Evolutionary conservation across 345 rosid genomes (phyloP).

Genomic region (Alliaria petiolata): DNA sequence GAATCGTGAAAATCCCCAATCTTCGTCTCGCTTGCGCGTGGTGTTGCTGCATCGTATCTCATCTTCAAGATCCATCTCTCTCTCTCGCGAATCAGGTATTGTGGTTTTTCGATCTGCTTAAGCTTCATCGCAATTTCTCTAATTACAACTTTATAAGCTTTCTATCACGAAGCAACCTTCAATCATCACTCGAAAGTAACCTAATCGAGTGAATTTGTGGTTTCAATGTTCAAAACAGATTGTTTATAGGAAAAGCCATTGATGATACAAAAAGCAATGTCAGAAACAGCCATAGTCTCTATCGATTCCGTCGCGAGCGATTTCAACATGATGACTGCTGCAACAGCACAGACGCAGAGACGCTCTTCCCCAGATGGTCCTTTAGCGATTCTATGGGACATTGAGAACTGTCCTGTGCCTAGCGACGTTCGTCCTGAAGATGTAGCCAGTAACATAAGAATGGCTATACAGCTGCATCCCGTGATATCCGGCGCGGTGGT

Average conservation of each 20-base stretch:
- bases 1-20: background rate
- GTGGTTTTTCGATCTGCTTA: background rate
- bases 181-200: background rate
- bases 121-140: background rate
- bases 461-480: slow-evolving; percentile 88
- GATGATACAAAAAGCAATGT: slow-evolving; percentile 13
- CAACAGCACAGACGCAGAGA: slow-evolving; percentile 8
- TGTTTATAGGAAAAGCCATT: background rate
- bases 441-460: slow-evolving; percentile 84
- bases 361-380: slow-evolving; percentile 50
- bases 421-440: slow-evolving; percentile 92
- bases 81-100: background rate
- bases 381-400: slow-evolving; percentile 90
- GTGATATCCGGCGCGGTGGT: slow-evolving; percentile 68
- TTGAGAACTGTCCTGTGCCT: slow-evolving; percentile 91
- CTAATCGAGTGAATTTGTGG: background rate
- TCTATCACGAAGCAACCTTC: too few species aligned
- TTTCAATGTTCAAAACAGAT: too few species aligned
- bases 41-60: background rate
- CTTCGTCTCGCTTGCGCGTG: background rate
- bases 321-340: slow-evolving; percentile 29
- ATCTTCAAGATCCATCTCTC: background rate
- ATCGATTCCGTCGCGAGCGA: slow-evolving; percentile 23
- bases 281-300: slow-evolving; percentile 27
- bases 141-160: too few species aligned